A percentile compares a stretch with the other conserved stretches of the same genome.
phyloP scores from a whole-genome alignment of 306 rosid species.

The Citrullus colocynthis region DNA sequence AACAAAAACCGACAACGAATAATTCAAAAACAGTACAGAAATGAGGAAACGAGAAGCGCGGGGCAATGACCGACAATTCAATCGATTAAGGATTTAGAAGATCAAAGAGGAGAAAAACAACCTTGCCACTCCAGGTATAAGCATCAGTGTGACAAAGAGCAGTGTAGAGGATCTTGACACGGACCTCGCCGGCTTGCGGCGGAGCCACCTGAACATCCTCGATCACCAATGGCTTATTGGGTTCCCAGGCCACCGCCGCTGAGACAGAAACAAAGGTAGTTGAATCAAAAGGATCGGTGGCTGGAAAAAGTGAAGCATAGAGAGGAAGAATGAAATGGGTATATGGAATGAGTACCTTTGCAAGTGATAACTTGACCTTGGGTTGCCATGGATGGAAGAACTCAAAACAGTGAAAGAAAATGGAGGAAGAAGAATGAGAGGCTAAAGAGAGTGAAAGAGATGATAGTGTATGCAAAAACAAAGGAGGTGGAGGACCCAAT shows the following conservation, averaged over 20 bases:
- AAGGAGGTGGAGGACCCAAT: background rate
- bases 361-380: constrained; percentile 86
- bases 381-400: constrained; percentile 49
- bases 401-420: background rate
- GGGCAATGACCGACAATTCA: background rate
- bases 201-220: constrained; percentile 91
- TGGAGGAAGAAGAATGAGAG: background rate
- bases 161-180: constrained; percentile 62
- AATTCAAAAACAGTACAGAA: background rate
- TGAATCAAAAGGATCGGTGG: background rate
- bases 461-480: background rate
- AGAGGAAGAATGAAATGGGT: background rate
- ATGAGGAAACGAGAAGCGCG: background rate
- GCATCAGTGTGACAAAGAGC: constrained; percentile 94
- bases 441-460: background rate
- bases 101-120: background rate
- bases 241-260: constrained; percentile 99
- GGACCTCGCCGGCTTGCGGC: constrained; percentile 81
- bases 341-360: constrained; percentile 44
- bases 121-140: constrained; percentile 97
- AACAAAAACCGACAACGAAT: background rate
- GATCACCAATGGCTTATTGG: constrained; percentile 69
- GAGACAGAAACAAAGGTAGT: background rate
- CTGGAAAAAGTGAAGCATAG: background rate
- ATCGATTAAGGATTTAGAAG: background rate